Percentiles rank a stretch among this genome's conserved stretches.
phyloP scores from a whole-genome alignment of 345 rosid species.

The Gynandropsis gynandra region DNA sequence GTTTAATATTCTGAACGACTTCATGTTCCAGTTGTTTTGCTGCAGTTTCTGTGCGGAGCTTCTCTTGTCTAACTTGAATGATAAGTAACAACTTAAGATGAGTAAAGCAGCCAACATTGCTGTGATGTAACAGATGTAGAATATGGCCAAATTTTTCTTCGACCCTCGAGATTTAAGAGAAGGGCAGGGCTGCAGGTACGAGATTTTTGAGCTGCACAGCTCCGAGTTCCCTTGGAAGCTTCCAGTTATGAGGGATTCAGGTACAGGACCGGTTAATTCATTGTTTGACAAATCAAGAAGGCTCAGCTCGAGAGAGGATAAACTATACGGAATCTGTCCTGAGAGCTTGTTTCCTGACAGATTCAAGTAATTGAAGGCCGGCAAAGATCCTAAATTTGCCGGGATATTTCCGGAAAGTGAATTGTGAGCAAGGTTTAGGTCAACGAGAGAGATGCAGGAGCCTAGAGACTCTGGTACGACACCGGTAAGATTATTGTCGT shows the following conservation, averaged over 20 bases:
- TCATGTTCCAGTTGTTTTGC: constrained; percentile 59
- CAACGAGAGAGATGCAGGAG: constrained; percentile 41
- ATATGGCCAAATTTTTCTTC: constrained; percentile 25
- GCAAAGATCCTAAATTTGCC: constrained; percentile 36
- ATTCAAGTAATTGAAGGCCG: constrained; percentile 54
- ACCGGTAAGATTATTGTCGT: constrained; percentile 49
- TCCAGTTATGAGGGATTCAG: constrained; percentile 37
- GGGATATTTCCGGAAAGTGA: constrained; percentile 63
- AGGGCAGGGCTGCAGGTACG: constrained; percentile 38
- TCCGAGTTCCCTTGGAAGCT: constrained; percentile 57
- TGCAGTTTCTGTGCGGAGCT: constrained; percentile 27
- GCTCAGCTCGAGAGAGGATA: constrained; percentile 51
- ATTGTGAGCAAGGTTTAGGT: constrained; percentile 52
- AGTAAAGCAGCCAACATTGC: constrained; percentile 33
- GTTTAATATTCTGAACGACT: constrained; percentile 45
- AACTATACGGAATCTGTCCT: constrained; percentile 51
- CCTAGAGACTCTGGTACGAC: constrained; percentile 52
- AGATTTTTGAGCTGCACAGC: constrained; percentile 45
- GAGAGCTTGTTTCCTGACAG: constrained; percentile 62
- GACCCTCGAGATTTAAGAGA: constrained; percentile 19
- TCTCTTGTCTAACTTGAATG: constrained; percentile 28
- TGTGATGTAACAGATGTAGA: constrained; percentile 34
- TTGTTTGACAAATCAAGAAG: constrained; percentile 75
- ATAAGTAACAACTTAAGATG: constrained; percentile 27
- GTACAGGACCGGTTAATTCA: constrained; percentile 53